Evolutionary conservation across 495 filamentous ascomycete species (phyloP).

Genomic region (Pseudomonodictys pantanalensis): DNA sequence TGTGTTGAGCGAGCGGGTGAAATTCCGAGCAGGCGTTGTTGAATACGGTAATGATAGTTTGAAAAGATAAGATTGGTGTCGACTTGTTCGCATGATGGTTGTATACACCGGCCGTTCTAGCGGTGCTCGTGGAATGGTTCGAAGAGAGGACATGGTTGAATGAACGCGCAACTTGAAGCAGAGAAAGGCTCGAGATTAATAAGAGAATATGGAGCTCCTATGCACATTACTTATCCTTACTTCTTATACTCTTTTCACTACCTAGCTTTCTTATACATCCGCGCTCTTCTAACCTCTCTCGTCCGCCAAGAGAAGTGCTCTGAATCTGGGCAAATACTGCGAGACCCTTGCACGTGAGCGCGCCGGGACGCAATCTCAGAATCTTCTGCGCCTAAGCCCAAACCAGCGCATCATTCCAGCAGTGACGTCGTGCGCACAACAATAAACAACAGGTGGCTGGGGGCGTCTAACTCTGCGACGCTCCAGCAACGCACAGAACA

Average conservation of each 20-base stretch:
- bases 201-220: neutral
- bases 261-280: neutral
- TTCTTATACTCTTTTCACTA: too few species aligned
- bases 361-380: neutral
- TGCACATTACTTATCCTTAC: too few species aligned
- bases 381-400: neutral
- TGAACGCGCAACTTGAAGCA: too few species aligned
- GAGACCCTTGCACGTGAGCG: neutral
- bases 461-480: neutral
- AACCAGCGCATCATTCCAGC: neutral
- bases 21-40: too few species aligned
- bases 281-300: too few species aligned
- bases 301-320: neutral
- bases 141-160: neutral
- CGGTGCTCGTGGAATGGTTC: neutral
- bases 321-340: slow-evolving; percentile 3
- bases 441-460: neutral
- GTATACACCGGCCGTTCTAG: too few species aligned
- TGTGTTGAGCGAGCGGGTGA: too few species aligned
- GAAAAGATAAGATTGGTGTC: too few species aligned
- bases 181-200: neutral
- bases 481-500: too few species aligned
- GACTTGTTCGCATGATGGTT: too few species aligned
- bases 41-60: too few species aligned
- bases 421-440: neutral